Evolutionary conservation across 495 filamentous ascomycete species (phyloP).

Genomic region (Penicillium pulvis): DNA sequence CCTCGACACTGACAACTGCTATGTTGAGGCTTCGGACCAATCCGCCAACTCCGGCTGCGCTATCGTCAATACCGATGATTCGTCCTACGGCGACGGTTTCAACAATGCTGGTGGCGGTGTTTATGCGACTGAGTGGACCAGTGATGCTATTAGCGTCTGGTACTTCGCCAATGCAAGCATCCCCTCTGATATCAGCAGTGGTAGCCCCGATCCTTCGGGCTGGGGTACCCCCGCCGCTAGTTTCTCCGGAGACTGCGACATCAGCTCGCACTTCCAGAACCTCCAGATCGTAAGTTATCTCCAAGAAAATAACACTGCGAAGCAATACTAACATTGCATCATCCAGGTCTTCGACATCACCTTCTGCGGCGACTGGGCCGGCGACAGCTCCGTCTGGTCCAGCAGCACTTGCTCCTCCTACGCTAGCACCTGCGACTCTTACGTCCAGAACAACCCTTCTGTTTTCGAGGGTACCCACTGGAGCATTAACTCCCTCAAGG

Average conservation of each 20-base stretch:
- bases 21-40: slow-evolving; percentile 48
- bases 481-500: slow-evolving; percentile 64
- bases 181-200: slow-evolving; percentile 53
- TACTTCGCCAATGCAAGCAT: slow-evolving; percentile 53
- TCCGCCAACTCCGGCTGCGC: slow-evolving; percentile 56
- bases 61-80: slow-evolving; percentile 36
- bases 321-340: slow-evolving; percentile 1
- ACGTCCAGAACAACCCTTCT: slow-evolving; percentile 61
- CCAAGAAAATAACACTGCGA: background rate
- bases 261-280: slow-evolving; percentile 60
- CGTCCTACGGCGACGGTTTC: slow-evolving; percentile 57
- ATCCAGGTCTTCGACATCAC: slow-evolving; percentile 62
- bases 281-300: slow-evolving; percentile 55
- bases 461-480: slow-evolving; percentile 67
- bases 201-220: slow-evolving; percentile 55
- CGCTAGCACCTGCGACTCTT: slow-evolving; percentile 58
- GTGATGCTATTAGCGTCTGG: slow-evolving; percentile 61
- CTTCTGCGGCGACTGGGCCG: slow-evolving; percentile 69
- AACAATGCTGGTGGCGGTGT: slow-evolving; percentile 61
- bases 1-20: slow-evolving; percentile 51
- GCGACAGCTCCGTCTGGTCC: slow-evolving; percentile 38
- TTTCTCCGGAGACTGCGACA: slow-evolving; percentile 62
- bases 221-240: slow-evolving; percentile 63
- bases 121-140: slow-evolving; percentile 66
- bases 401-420: slow-evolving; percentile 31